phyloP scores from a whole-genome alignment of 768 basidiomycete species.

The Multifurca ochricompacta region DNA sequence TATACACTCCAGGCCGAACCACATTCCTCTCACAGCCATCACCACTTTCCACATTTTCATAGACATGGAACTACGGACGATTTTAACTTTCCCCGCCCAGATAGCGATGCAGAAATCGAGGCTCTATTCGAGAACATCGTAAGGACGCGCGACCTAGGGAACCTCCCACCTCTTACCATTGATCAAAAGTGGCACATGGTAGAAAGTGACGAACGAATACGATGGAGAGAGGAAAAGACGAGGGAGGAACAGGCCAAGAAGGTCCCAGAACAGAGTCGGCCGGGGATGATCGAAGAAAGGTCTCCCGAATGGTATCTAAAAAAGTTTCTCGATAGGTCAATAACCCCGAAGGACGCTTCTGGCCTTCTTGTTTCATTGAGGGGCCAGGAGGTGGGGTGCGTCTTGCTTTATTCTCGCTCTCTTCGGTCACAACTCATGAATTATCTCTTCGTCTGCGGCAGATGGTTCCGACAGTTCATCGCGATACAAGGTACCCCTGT shows the following conservation, averaged over 20 bases:
- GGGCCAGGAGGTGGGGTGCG: constrained; percentile 73
- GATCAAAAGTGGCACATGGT: constrained; percentile 94
- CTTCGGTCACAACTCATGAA: not conserved
- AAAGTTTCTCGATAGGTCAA: constrained; percentile 80
- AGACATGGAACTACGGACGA: constrained; percentile 41
- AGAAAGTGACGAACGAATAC: constrained; percentile 69
- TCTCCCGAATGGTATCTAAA: constrained; percentile 91
- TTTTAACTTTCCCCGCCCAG: constrained; percentile 73
- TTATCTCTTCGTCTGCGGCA: constrained; percentile 25
- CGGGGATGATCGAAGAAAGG: constrained; percentile 48
- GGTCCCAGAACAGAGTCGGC: constrained; percentile 51
- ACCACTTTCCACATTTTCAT: constrained; percentile 28
- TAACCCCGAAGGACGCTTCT: constrained; percentile 72
- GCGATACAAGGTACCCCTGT: constrained; percentile 76
- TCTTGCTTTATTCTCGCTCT: constrained; percentile 6
- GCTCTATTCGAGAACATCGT: constrained; percentile 71
- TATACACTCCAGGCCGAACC: constrained; percentile 51
- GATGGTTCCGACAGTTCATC: constrained; percentile 78
- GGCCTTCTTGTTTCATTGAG: constrained; percentile 71
- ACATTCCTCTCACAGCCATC: constrained; percentile 48
- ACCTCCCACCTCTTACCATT: constrained; percentile 50
- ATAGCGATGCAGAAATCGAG: constrained; percentile 70
- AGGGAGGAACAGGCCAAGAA: constrained; percentile 55
- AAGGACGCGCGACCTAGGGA: constrained; percentile 56
- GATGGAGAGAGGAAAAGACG: constrained; percentile 67